These are phyloP conservation scores for Sungouiozyma intestinalis DNA, from an alignment of 805 yeast species.

Conservation along the genomic window DNA sequence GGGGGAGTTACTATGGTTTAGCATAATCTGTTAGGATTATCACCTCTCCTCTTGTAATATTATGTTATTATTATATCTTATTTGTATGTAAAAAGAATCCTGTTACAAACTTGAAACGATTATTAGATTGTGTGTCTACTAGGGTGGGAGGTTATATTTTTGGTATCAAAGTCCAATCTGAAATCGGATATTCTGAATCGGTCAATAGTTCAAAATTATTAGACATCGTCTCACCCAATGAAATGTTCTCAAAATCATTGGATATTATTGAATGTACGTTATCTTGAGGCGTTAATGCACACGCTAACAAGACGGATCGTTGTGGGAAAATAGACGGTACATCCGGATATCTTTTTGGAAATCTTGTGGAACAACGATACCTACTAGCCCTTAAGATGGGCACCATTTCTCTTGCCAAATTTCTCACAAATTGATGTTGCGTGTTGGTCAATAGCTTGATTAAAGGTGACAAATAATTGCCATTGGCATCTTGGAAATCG, in stretches of 20 bases:
- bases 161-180: constrained; percentile 2
- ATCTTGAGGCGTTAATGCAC: constrained; percentile 4
- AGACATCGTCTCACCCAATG: background rate
- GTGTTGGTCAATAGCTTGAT: background rate
- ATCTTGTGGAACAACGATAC: background rate
- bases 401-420: background rate
- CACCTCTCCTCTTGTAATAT: background rate
- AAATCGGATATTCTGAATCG: background rate
- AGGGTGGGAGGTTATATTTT: background rate
- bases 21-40: constrained; percentile 7
- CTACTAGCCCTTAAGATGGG: background rate
- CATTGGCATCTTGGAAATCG: background rate
- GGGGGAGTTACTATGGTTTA: constrained; percentile 31
- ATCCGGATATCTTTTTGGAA: constrained; percentile 1
- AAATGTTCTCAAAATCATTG: background rate
- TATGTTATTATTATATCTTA: background rate
- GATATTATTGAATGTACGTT: background rate
- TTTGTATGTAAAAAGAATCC: background rate
- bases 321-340: constrained; percentile 14
- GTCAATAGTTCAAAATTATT: background rate
- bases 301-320: constrained; percentile 7
- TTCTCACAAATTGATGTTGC: background rate
- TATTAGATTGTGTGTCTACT: too few relatives aligned
- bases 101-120: background rate
- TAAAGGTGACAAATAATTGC: background rate